phyloP scores from a whole-genome alignment of 352 stramenopile genomes.

The Pythium apleroticum region DNA sequence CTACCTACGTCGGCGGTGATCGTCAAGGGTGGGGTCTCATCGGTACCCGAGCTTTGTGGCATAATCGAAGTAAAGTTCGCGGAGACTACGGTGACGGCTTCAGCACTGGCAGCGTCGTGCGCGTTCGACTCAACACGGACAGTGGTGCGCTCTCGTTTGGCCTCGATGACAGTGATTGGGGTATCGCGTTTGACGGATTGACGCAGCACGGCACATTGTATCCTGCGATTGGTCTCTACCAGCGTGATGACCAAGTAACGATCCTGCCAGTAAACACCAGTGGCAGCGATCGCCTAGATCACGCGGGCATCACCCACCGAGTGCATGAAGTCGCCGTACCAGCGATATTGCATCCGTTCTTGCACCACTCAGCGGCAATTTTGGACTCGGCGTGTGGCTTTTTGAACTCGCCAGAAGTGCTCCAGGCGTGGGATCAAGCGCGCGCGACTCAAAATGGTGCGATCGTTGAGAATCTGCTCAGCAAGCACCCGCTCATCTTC shows the following conservation, averaged over 20 bases:
- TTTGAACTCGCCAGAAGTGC: slow-evolving; percentile 32
- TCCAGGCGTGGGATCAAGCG: slow-evolving; percentile 3
- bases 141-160: slow-evolving; percentile 86
- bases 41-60: slow-evolving; percentile 85
- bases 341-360: slow-evolving; percentile 72
- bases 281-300: slow-evolving; percentile 29
- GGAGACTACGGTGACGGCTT: slow-evolving; percentile 89
- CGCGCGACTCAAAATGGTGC: neutral
- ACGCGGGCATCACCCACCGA: slow-evolving; percentile 28
- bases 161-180: slow-evolving; percentile 87
- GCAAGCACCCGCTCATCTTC: slow-evolving; percentile 53
- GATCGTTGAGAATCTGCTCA: slow-evolving; percentile 24
- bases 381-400: slow-evolving; percentile 58
- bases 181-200: slow-evolving; percentile 86
- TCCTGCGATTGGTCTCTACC: slow-evolving; percentile 86
- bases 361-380: slow-evolving; percentile 64
- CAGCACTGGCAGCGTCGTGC: slow-evolving; percentile 81
- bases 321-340: slow-evolving; percentile 50
- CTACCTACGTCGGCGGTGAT: slow-evolving; percentile 88
- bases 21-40: slow-evolving; percentile 89
- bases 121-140: slow-evolving; percentile 84
- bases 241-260: slow-evolving; percentile 88
- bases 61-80: slow-evolving; percentile 88
- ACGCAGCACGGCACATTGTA: slow-evolving; percentile 88
- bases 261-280: slow-evolving; percentile 67